Evolutionary conservation across 441 rosid genomes (phyloP).

Genomic region (Adansonia gregorii): DNA sequence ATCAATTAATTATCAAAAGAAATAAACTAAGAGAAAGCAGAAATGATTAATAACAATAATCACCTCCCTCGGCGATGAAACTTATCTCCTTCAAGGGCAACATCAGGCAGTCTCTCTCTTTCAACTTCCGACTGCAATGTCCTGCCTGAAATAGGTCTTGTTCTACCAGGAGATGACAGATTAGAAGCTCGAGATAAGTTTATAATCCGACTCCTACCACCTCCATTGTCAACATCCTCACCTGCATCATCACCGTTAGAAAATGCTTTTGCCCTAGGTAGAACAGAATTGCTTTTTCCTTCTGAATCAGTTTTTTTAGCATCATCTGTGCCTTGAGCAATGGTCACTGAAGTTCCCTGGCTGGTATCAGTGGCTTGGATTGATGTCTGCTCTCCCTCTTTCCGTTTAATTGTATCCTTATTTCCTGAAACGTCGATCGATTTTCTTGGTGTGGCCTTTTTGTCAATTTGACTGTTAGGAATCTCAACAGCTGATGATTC

Average conservation of each 20-base stretch:
- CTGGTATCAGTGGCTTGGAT: conserved; percentile 35
- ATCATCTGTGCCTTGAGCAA: conserved; percentile 42
- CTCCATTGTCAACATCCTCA: conserved; percentile 49
- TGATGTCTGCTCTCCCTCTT: conserved; percentile 43
- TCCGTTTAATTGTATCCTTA: conserved; percentile 31
- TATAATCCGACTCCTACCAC: conserved; percentile 63
- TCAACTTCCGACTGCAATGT: conserved; percentile 48
- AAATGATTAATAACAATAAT: conserved; percentile 38
- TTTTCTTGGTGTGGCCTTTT: conserved; percentile 32
- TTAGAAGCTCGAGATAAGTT: conserved; percentile 59
- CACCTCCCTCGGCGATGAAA: conserved; percentile 76
- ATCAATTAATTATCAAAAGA: conserved; percentile 14
- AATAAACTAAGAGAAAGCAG: conserved; percentile 16
- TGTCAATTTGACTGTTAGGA: conserved; percentile 34
- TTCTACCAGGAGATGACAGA: conserved; percentile 50
- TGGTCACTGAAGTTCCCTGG: conserved; percentile 40
- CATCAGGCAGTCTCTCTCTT: conserved; percentile 66
- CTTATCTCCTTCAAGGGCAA: conserved; percentile 53
- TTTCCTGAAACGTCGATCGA: conserved; percentile 36
- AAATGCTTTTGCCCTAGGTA: conserved; percentile 44
- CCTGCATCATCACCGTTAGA: conserved; percentile 45
- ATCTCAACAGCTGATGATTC: conserved; percentile 39
- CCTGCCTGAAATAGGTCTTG: conserved; percentile 51
- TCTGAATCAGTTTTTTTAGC: conserved; percentile 37
- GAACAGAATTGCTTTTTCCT: conserved; percentile 44